Percentiles rank a stretch among this genome's conserved stretches.
phyloP scores from a whole-genome alignment of 1,284 basidiomycete species.

The Moesziomyces parantarcticus region DNA sequence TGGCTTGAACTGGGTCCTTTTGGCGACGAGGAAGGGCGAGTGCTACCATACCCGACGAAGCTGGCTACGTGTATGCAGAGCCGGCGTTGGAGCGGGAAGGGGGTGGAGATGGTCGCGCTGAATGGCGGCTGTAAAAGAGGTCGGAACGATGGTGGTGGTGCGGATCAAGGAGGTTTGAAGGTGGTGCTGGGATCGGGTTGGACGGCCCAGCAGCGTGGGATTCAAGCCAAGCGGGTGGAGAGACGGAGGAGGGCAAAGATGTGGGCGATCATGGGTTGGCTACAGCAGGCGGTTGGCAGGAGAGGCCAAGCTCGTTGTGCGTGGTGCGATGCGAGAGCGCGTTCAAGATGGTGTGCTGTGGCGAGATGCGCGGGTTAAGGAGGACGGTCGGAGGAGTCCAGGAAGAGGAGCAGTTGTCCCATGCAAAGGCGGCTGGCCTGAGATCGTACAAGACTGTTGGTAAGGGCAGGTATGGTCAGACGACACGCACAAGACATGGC shows the following conservation, averaged over 20 bases:
- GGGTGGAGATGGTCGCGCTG: not conserved
- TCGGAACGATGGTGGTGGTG: slow-evolving; percentile 3
- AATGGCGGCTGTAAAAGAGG: too few species aligned
- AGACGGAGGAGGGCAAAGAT: slow-evolving; percentile 39
- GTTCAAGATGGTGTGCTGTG: not conserved
- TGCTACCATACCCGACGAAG: slow-evolving; percentile 24
- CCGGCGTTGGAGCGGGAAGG: not conserved
- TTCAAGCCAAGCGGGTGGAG: slow-evolving; percentile 50
- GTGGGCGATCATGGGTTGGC: slow-evolving; percentile 53
- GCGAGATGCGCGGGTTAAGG: slow-evolving; percentile 39
- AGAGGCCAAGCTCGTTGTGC: slow-evolving; percentile 45
- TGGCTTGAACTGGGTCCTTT: slow-evolving; percentile 27
- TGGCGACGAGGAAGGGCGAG: slow-evolving; percentile 42
- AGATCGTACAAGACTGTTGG: slow-evolving; percentile 22
- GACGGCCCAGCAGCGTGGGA: slow-evolving; percentile 41
- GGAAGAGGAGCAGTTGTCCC: slow-evolving; percentile 58
- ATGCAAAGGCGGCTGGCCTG: slow-evolving; percentile 42
- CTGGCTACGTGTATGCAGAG: slow-evolving; percentile 26
- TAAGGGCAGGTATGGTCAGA: not conserved
- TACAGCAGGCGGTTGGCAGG: slow-evolving; percentile 41
- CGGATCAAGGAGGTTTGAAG: slow-evolving; percentile 46
- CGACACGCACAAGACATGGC: not conserved
- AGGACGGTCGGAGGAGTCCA: slow-evolving; percentile 61
- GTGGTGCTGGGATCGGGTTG: slow-evolving; percentile 41
- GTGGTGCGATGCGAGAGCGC: not conserved